phyloP scores from a whole-genome alignment of 2,329 filamentous ascomycete species.

The Ophiostoma piceae region DNA sequence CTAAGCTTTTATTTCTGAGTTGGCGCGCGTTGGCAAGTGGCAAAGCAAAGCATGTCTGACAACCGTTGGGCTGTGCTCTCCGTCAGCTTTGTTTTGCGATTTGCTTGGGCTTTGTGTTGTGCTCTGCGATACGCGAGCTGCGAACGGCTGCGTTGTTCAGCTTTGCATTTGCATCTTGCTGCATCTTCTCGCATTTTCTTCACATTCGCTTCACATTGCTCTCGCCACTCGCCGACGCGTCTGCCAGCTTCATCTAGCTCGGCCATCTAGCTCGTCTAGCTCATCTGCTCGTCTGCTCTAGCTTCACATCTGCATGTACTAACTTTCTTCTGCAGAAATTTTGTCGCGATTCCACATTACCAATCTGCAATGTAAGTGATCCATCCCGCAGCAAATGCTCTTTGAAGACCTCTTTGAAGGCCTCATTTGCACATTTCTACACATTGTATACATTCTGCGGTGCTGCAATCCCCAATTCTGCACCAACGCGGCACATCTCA shows the following conservation, averaged over 20 bases:
- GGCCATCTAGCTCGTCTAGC: neutral
- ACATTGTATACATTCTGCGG: neutral
- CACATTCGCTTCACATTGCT: neutral
- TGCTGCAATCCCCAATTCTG: neutral
- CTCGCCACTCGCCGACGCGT: neutral
- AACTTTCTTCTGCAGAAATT: slow-evolving; percentile 56
- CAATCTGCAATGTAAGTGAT: slow-evolving; percentile 71
- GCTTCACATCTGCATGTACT: neutral
- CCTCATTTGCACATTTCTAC: no score
- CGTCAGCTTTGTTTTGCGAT: neutral
- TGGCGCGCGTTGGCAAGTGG: neutral
- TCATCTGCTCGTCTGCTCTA: neutral
- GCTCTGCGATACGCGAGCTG: neutral
- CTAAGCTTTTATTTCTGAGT: neutral
- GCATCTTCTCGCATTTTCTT: neutral
- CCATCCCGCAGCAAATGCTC: neutral
- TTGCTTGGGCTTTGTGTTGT: neutral
- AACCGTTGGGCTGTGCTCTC: neutral
- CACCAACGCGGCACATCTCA: neutral
- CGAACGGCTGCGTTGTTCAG: neutral
- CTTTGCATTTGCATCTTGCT: no score
- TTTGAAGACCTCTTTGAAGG: neutral
- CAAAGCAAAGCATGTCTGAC: neutral
- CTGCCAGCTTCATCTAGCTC: neutral
- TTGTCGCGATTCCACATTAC: slow-evolving; percentile 76